Base-by-base conservation (phyloP, 2,329 filamentous ascomycete species). In the Aspergillus pseudoterreus region DNA sequence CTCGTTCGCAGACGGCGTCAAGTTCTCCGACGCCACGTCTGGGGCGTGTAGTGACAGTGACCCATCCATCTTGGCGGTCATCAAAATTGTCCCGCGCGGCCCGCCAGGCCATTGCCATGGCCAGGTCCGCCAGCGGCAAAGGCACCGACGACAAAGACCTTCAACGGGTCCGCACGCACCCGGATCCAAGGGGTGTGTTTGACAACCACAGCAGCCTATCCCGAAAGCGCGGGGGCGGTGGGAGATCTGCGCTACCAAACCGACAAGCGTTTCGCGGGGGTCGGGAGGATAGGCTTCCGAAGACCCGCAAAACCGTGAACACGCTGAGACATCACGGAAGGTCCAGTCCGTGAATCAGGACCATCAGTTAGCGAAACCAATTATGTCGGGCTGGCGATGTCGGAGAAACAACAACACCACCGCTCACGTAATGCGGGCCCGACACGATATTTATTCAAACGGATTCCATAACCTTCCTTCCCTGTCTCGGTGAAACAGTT, bases 81-180 rank as follows among this genome's bases (percentile, higher is more conserved):
- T 62, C 11, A 78, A 57, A 59, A 11, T 66, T 61, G 24, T 76
- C 67, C 46, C 77, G 72, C 1, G 71, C 66, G 1, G 71, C 69
- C 1, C 72, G 64, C 54, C 75, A 75, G 0, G 66, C 67, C 19
- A 73, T 54, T 2, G 67, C 65, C 19, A 73, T 64, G 1, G 72
- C 63, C 48, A 78, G 69, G 54, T 64, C 70, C 1, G 61, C 77
- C 78, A 0, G 79, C 76, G 10, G 74, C 78, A 1, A 71, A 70
- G 1, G 79, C 78, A 14, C 76, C 77, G 11, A 79, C 51, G n/a
- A 81, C 53, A 54, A 81, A 80, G 0, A 77, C 78, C 11, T 66
- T 65, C 4, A 64, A 61, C 0, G 74, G 70, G 50, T 78, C 70
- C 9, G 72, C 72, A 6, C 9, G 72, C 72, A 6, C 67, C 70